Percentiles rank a stretch among this genome's conserved stretches.
phyloP scores from a whole-genome alignment of 1,284 basidiomycete species.

The Rhodotorula sp. region DNA sequence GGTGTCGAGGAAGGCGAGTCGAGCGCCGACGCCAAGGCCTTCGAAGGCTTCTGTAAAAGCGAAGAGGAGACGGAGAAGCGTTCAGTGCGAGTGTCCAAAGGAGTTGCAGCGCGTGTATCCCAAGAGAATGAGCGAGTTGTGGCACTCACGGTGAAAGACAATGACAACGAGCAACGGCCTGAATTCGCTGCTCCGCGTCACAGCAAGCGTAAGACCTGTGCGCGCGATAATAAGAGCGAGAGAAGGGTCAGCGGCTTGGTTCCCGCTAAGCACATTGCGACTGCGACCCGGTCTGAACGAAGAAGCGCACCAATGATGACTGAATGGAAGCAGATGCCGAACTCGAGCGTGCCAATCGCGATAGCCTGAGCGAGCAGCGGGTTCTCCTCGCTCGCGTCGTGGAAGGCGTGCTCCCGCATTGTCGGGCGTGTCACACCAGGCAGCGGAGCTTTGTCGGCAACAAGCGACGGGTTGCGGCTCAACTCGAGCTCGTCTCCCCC shows the following conservation, averaged over 20 bases:
- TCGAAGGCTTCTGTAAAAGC: slow-evolving; percentile 64
- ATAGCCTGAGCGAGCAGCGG: slow-evolving; percentile 56
- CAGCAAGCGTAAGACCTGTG: slow-evolving; percentile 73
- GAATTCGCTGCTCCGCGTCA: slow-evolving; percentile 66
- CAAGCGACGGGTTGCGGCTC: too few relatives aligned
- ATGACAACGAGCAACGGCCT: slow-evolving; percentile 85
- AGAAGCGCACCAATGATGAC: slow-evolving; percentile 49
- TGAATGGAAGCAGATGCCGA: slow-evolving; percentile 71
- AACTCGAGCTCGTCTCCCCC: background rate
- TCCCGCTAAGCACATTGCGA: too few relatives aligned
- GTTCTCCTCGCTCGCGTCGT: slow-evolving; percentile 54
- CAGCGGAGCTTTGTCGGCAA: background rate
- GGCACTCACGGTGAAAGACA: slow-evolving; percentile 52
- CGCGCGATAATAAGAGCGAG: too few relatives aligned
- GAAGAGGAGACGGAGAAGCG: slow-evolving; percentile 1
- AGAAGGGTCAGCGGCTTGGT: too few relatives aligned
- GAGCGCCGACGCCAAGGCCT: slow-evolving; percentile 81
- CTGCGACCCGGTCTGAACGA: too few relatives aligned
- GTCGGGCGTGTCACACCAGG: slow-evolving; percentile 2
- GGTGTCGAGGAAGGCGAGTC: slow-evolving; percentile 71
- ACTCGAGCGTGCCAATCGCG: slow-evolving; percentile 80
- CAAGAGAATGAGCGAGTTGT: slow-evolving; percentile 20
- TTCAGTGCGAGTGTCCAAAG: too few relatives aligned
- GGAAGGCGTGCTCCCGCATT: slow-evolving; percentile 14
- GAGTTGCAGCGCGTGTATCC: too few relatives aligned